Evolutionary conservation across 1,139 yeast genomes (phyloP).

Genomic region (Hyphopichia burtonii): DNA sequence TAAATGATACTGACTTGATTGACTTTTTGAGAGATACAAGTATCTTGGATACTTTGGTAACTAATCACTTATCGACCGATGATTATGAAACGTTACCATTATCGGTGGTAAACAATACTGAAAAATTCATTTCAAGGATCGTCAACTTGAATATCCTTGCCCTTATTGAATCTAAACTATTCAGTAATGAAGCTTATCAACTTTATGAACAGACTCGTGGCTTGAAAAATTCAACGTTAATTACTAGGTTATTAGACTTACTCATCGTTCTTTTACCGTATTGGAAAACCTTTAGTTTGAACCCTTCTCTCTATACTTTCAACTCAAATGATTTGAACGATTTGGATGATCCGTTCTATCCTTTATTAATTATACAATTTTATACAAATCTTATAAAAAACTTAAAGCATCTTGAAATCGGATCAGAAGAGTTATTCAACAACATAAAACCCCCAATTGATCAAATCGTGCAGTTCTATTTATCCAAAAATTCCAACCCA

Average conservation of each 20-base stretch:
- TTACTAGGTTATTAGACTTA: conserved; percentile 26
- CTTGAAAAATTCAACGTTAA: conserved; percentile 8
- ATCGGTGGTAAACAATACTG: conserved; percentile 5
- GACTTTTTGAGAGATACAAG: conserved; percentile 11
- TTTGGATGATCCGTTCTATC: conserved; percentile 25
- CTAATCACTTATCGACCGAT: conserved; percentile 2
- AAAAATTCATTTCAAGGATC: conserved; percentile 4
- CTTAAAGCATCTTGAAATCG: conserved; percentile 7
- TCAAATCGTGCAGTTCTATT: conserved; percentile 11
- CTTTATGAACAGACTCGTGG: conserved; percentile 7
- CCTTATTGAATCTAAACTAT: conserved; percentile 1
- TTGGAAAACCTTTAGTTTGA: conserved; percentile 6
- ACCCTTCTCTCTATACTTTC: conserved; percentile 7
- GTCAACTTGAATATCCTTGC: not conserved
- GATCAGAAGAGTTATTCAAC: conserved; percentile 8
- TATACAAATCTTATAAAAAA: conserved; percentile 17
- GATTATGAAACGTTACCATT: conserved; percentile 2
- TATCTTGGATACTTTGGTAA: not conserved
- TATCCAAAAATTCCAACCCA: not conserved
- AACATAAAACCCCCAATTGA: conserved; percentile 13
- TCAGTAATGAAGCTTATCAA: conserved; percentile 4
- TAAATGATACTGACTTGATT: conserved; percentile 9
- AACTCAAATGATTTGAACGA: conserved; percentile 12
- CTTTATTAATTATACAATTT: conserved; percentile 26
- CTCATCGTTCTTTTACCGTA: conserved; percentile 15